phyloP scores from a whole-genome alignment of 73 alveolate genomes.

The Blepharisma stoltei region DNA sequence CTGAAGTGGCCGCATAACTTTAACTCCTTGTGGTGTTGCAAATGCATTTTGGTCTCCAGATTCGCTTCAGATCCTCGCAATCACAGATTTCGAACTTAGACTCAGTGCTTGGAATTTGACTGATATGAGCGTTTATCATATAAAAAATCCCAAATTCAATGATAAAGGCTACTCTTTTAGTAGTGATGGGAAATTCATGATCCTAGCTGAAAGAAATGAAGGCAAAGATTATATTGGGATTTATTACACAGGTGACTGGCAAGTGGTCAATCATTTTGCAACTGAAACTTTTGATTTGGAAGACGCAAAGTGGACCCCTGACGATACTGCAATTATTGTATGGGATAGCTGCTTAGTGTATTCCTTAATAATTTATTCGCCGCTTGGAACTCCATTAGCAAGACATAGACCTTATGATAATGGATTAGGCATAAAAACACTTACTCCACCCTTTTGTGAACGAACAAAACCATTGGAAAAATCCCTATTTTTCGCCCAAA shows the following conservation, averaged over 20 bases:
- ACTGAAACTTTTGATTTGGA: slow-evolving; percentile 88
- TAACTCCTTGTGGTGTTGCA: slow-evolving; percentile 71
- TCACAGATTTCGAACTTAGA: slow-evolving; percentile 83
- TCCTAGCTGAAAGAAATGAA: slow-evolving; percentile 87
- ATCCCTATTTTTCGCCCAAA: too few species aligned
- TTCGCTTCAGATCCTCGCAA: slow-evolving; percentile 75
- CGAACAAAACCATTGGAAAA: too few species aligned
- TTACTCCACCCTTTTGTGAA: too few species aligned
- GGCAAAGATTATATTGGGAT: slow-evolving; percentile 89
- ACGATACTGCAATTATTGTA: slow-evolving; percentile 75
- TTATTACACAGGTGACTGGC: slow-evolving; percentile 88
- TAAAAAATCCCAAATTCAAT: slow-evolving; percentile 39
- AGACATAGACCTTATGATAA: slow-evolving; percentile 75
- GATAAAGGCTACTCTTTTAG: slow-evolving; percentile 82
- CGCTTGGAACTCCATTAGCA: slow-evolving; percentile 75
- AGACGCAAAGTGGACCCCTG: slow-evolving; percentile 89
- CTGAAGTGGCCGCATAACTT: slow-evolving; percentile 69
- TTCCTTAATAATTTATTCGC: slow-evolving; percentile 76
- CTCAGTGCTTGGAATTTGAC: slow-evolving; percentile 80
- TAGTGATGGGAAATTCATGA: slow-evolving; percentile 90
- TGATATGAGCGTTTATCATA: slow-evolving; percentile 26
- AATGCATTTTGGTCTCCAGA: slow-evolving; percentile 92
- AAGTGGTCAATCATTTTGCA: slow-evolving; percentile 84
- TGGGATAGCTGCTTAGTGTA: slow-evolving; percentile 83
- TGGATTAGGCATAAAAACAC: slow-evolving; percentile 85